phyloP scores from a whole-genome alignment of 495 filamentous ascomycete genomes.

The Penicillium cataractarum region DNA sequence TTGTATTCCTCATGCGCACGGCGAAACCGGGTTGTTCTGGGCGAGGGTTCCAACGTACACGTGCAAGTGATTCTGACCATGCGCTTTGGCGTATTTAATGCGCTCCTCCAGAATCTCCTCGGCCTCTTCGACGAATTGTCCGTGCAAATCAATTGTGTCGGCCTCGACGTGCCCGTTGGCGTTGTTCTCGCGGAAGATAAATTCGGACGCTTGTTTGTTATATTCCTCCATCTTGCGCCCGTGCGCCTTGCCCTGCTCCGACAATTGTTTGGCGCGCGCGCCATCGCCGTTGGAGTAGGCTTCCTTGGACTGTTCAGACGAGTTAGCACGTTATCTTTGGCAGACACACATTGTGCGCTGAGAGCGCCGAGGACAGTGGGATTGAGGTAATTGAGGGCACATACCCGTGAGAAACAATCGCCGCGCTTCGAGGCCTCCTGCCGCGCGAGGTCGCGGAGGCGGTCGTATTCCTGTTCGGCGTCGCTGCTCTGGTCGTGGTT shows the following conservation, averaged over 20 bases:
- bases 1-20: neutral
- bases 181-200: slow-evolving; percentile 95
- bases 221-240: slow-evolving; percentile 76
- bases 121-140: slow-evolving; percentile 91
- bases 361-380: neutral
- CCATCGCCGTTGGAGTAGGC: slow-evolving; percentile 83
- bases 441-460: slow-evolving; percentile 80
- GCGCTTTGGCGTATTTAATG: slow-evolving; percentile 70
- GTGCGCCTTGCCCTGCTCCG: slow-evolving; percentile 83
- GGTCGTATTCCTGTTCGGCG: slow-evolving; percentile 88
- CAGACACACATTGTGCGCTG: neutral
- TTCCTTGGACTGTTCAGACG: slow-evolving; percentile 61
- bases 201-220: slow-evolving; percentile 88
- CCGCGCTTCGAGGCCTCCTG: slow-evolving; percentile 75
- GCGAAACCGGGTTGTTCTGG: neutral
- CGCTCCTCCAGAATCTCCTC: slow-evolving; percentile 84
- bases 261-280: slow-evolving; percentile 75
- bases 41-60: slow-evolving; percentile 51
- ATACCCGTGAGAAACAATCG: slow-evolving; percentile 72
- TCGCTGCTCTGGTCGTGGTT: slow-evolving; percentile 69
- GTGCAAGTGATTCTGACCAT: slow-evolving; percentile 77
- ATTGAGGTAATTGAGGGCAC: neutral
- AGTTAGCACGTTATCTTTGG: slow-evolving; percentile 8
- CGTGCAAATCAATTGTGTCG: slow-evolving; percentile 93
- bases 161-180: slow-evolving; percentile 64